phyloP scores from a whole-genome alignment of 495 filamentous ascomycete genomes.

The Daldinia concentrica region DNA sequence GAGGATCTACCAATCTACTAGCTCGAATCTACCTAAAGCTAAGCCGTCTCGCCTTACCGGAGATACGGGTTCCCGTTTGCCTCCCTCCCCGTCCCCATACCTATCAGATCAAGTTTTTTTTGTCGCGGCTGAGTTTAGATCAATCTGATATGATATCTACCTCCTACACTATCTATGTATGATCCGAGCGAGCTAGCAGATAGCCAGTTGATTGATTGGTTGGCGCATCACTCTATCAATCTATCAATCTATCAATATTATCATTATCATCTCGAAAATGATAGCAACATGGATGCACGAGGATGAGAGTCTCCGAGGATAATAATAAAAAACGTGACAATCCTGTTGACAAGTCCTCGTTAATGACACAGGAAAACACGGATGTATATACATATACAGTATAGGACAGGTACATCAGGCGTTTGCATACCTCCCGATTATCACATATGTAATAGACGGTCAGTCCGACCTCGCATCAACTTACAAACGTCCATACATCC shows the following conservation, averaged over 20 bases:
- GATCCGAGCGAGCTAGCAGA: constrained; percentile 13
- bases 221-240: background rate
- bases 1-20: constrained; percentile 6
- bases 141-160: constrained; percentile 3
- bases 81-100: too few relatives aligned
- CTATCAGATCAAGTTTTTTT: too few relatives aligned
- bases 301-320: too few relatives aligned
- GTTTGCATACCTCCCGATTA: background rate
- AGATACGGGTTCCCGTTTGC: background rate
- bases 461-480: constrained; percentile 3
- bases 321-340: background rate
- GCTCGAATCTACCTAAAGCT: background rate
- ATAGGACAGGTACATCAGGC: background rate
- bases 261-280: background rate
- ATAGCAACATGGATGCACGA: background rate
- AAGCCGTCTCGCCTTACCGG: constrained; percentile 26
- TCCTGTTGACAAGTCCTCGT: background rate
- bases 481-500: background rate
- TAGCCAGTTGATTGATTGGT: background rate
- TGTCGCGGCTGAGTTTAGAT: too few relatives aligned
- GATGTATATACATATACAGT: background rate
- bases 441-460: too few relatives aligned
- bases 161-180: too few relatives aligned
- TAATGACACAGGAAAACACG: too few relatives aligned
- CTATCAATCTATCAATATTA: too few relatives aligned